These are phyloP conservation scores for Exophiala dermatitidis DNA, from an alignment of 2,329 filamentous ascomycete genomes.

Conservation along the genomic window DNA sequence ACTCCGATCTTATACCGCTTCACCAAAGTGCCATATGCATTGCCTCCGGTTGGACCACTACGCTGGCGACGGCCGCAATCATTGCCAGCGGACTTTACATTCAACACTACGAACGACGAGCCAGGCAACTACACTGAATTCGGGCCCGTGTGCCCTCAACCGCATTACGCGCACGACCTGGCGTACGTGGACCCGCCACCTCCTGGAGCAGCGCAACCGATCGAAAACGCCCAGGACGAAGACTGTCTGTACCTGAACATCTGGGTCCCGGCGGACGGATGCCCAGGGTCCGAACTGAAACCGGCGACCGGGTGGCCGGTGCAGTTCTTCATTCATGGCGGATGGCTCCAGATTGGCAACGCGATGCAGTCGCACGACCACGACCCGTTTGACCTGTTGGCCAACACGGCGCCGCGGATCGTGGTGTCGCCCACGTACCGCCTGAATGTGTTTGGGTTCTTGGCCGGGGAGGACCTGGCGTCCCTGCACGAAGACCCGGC, in stretches of 20 bases:
- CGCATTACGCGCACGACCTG: constrained; percentile 27
- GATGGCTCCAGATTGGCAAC: constrained; percentile 45
- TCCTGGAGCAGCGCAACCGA: constrained; percentile 26
- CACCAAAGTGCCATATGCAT: constrained; percentile 37
- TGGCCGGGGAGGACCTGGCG: constrained; percentile 37
- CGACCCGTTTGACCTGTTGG: constrained; percentile 41
- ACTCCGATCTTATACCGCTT: constrained; percentile 28
- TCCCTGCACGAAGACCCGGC: constrained; percentile 30
- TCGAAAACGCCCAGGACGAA: constrained; percentile 34
- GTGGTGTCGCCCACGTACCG: constrained; percentile 45
- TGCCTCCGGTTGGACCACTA: constrained; percentile 34
- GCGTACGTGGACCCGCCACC: constrained; percentile 28
- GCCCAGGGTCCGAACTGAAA: not conserved
- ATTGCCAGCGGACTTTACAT: constrained; percentile 30
- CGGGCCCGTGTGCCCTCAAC: constrained; percentile 38
- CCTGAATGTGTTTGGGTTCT: constrained; percentile 45
- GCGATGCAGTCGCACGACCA: constrained; percentile 39
- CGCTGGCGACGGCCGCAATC: constrained; percentile 37
- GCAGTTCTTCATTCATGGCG: constrained; percentile 37
- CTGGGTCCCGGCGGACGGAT: constrained; percentile 37
- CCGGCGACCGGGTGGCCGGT: constrained; percentile 30
- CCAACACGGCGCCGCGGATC: constrained; percentile 31
- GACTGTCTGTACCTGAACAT: constrained; percentile 47
- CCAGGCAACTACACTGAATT: constrained; percentile 37
- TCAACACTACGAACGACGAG: constrained; percentile 24